Evolutionary conservation across 2,329 filamentous ascomycete species (phyloP).

Genomic region (Coniochaeta sp.): DNA sequence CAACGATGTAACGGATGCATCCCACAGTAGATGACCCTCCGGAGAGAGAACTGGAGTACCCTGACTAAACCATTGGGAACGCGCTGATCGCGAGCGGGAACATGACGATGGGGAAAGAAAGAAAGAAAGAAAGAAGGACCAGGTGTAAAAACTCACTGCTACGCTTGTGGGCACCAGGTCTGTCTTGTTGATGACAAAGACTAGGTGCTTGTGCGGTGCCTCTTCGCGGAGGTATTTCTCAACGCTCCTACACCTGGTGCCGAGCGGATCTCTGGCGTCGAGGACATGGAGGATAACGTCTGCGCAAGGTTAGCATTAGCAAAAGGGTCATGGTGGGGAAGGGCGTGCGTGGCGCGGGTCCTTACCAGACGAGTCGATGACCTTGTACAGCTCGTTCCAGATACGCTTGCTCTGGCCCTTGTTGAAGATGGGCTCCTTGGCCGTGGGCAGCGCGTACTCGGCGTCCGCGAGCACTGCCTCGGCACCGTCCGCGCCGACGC

Average conservation of each 20-base stretch:
- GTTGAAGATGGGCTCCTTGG: slow-evolving; percentile 81
- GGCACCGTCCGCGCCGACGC: slow-evolving; percentile 41
- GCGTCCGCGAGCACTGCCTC: slow-evolving; percentile 27
- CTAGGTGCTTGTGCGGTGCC: slow-evolving; percentile 90
- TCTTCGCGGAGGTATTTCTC: slow-evolving; percentile 93
- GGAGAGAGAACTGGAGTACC: slow-evolving; percentile 55
- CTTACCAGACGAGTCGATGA: slow-evolving; percentile 71
- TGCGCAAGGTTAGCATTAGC: background rate
- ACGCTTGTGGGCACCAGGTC: slow-evolving; percentile 89
- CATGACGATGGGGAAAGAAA: slow-evolving; percentile 16
- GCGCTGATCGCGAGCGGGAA: slow-evolving; percentile 13
- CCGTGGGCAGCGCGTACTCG: slow-evolving; percentile 47
- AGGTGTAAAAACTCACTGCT: slow-evolving; percentile 78
- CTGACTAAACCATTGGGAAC: slow-evolving; percentile 72
- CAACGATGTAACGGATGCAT: slow-evolving; percentile 98
- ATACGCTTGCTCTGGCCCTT: slow-evolving; percentile 95
- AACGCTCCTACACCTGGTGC: slow-evolving; percentile 81
- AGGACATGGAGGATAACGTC: slow-evolving; percentile 95
- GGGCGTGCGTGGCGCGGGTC: no score
- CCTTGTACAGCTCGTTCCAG: slow-evolving; percentile 94
- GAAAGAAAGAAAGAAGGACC: no score
- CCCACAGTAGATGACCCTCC: slow-evolving; percentile 46
- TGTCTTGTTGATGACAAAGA: slow-evolving; percentile 85
- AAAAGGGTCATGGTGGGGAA: background rate
- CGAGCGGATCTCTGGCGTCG: slow-evolving; percentile 82